Evolutionary conservation across 805 yeast genomes (phyloP).

Genomic region (Wickerhamiella slavikovae): DNA sequence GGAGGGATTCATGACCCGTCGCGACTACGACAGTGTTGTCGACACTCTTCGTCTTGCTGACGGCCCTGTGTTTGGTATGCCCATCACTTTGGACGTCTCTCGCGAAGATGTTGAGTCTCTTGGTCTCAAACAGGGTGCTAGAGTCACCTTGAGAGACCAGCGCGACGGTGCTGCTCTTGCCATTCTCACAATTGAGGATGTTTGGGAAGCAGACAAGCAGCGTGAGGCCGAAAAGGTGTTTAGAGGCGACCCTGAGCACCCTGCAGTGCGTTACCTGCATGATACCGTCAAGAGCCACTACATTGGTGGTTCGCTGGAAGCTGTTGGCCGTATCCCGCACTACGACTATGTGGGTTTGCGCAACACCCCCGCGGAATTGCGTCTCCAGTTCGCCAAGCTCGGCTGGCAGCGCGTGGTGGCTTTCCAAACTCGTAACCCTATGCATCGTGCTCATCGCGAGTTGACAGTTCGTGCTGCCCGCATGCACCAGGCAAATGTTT

Average conservation of each 20-base stretch:
- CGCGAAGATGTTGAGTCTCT: constrained; percentile 25
- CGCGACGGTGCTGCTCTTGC: constrained; percentile 66
- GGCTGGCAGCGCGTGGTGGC: constrained; percentile 87
- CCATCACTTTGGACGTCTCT: constrained; percentile 70
- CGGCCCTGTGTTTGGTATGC: constrained; percentile 80
- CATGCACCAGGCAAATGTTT: constrained; percentile 65
- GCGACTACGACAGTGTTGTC: constrained; percentile 50
- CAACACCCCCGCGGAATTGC: constrained; percentile 76
- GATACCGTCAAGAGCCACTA: constrained; percentile 65
- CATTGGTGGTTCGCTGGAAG: constrained; percentile 76
- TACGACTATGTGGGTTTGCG: constrained; percentile 78
- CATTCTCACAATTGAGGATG: constrained; percentile 55
- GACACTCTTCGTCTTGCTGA: constrained; percentile 44
- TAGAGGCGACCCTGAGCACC: constrained; percentile 95
- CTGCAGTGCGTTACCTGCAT: constrained; percentile 58
- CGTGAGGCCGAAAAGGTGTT: constrained; percentile 70
- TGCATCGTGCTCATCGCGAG: constrained; percentile 97
- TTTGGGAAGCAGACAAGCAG: constrained; percentile 62
- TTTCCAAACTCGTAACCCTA: constrained; percentile 95
- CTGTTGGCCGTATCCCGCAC: constrained; percentile 65
- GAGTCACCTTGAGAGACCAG: constrained; percentile 59
- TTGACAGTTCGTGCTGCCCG: constrained; percentile 93
- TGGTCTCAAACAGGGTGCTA: constrained; percentile 30
- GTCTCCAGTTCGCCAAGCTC: constrained; percentile 60
- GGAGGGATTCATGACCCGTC: constrained; percentile 46